Conservation (phyloP, 805 yeast genomes). For the Candida loeiensis region DNA sequence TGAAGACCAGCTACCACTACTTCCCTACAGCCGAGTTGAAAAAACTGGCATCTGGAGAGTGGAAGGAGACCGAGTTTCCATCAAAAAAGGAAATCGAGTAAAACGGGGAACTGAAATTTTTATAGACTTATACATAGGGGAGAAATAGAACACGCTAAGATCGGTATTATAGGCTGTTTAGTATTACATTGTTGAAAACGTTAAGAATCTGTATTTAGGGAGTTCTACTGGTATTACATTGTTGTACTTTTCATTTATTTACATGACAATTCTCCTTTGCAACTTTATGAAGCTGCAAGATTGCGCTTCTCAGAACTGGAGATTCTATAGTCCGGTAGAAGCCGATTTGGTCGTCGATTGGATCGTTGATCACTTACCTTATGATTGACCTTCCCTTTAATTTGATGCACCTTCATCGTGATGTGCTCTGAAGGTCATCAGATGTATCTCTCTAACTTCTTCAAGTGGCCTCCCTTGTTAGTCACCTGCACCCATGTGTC, state of each 20-base stretch:
- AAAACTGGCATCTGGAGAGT: conserved; percentile 42
- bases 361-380: no score
- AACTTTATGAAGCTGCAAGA: no score
- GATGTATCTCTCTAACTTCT: conserved; percentile 48
- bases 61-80: conserved; percentile 22
- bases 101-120: no score
- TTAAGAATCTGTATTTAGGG: background rate
- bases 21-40: conserved; percentile 69
- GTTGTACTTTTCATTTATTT: background rate
- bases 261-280: no score
- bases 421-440: no score
- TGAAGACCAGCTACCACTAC: conserved; percentile 86
- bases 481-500: conserved; percentile 57
- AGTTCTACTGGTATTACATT: background rate
- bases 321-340: no score
- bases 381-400: background rate
- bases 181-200: no score
- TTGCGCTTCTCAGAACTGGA: no score
- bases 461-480: conserved; percentile 51
- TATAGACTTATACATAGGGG: background rate
- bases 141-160: no score
- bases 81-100: background rate
- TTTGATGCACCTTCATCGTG: no score
- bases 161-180: no score
- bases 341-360: no score